Percentiles rank a stretch among this genome's conserved stretches.
phyloP scores from a whole-genome alignment of 495 filamentous ascomycete species.

The Ascobolus immersus region DNA sequence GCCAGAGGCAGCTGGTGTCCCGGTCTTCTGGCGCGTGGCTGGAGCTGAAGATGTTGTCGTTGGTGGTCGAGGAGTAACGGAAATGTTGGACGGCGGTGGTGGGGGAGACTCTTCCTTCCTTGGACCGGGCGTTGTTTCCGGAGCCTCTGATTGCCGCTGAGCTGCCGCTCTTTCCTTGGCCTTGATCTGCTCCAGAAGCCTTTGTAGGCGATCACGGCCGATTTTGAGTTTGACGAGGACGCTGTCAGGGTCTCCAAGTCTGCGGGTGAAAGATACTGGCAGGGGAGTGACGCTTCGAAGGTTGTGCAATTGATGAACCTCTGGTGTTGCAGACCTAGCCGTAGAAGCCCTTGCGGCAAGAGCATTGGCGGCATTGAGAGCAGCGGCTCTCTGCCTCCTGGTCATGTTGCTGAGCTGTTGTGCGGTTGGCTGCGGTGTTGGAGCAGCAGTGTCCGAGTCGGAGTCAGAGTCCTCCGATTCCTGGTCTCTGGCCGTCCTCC shows the following conservation, averaged over 20 bases:
- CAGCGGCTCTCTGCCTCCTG: constrained; percentile 48
- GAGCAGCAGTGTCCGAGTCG: constrained; percentile 67
- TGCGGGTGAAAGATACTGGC: too few relatives aligned
- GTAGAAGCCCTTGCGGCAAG: constrained; percentile 6
- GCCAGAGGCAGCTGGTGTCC: too few relatives aligned
- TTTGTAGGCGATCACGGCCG: constrained; percentile 28
- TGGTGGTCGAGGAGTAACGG: constrained; percentile 5
- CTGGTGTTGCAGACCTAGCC: constrained; percentile 73
- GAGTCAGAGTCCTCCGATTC: constrained; percentile 53
- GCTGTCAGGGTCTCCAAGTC: constrained; percentile 11
- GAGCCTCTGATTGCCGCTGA: constrained; percentile 15
- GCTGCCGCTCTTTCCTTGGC: constrained; percentile 2
- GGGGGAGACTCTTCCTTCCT: constrained; percentile 3
- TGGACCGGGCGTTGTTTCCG: not conserved
- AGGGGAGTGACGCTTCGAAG: not conserved
- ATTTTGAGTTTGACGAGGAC: constrained; percentile 46
- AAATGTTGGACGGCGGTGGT: constrained; percentile 7
- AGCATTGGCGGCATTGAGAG: constrained; percentile 20
- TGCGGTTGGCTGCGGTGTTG: constrained; percentile 66
- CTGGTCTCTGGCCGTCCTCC: constrained; percentile 37
- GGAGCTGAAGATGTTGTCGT: constrained; percentile 21
- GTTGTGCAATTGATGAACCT: constrained; percentile 19
- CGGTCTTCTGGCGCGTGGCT: too few relatives aligned
- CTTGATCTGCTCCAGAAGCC: not conserved
- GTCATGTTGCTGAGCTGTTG: constrained; percentile 55